phyloP scores from a whole-genome alignment of 306 rosid species.

The Aeschynomene evenia region DNA sequence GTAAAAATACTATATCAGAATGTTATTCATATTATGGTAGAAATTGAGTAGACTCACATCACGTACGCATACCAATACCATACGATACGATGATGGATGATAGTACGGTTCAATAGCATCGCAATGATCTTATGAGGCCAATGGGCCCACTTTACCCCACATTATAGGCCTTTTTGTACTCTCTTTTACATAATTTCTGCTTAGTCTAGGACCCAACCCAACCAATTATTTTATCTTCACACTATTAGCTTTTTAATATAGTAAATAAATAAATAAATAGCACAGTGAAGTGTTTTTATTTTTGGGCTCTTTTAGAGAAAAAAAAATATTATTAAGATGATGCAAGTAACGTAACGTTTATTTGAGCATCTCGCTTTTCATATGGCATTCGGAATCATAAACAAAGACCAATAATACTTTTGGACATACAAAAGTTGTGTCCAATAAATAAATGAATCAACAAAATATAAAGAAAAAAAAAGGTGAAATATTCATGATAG shows the following conservation, averaged over 20 bases:
- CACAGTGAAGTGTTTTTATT: not conserved
- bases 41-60: not conserved
- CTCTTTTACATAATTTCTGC: not conserved
- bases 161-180: not conserved
- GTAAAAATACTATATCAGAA: too few species aligned
- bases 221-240: not conserved
- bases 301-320: too few species aligned
- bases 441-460: not conserved
- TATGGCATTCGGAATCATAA: constrained; percentile 19
- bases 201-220: not conserved
- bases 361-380: not conserved
- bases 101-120: not conserved
- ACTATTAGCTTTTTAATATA: not conserved
- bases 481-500: not conserved
- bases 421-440: constrained; percentile 41
- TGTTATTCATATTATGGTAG: not conserved
- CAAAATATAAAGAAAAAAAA: not conserved
- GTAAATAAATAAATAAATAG: not conserved
- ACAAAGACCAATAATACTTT: constrained; percentile 18
- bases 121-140: not conserved
- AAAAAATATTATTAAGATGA: not conserved
- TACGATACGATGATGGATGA: too few species aligned
- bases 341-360: constrained; percentile 21
- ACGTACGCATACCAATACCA: not conserved
- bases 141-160: not conserved